Evolutionary conservation across 1,284 basidiomycete genomes (phyloP).

Genomic region (Schizophyllum commune): DNA sequence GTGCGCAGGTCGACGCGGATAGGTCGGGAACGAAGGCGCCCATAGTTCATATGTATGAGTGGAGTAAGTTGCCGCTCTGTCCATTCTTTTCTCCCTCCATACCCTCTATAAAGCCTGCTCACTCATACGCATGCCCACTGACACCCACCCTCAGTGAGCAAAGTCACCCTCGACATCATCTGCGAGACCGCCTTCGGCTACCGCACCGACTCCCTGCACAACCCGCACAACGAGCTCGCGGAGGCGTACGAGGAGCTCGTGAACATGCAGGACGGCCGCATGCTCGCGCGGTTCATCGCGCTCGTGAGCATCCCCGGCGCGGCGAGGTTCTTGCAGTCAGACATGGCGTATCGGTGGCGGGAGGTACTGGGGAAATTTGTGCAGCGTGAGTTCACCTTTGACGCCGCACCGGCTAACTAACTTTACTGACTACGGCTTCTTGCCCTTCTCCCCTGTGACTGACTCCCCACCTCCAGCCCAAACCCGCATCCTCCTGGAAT

Average conservation of each 20-base stretch:
- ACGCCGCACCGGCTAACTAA: constrained; percentile 20
- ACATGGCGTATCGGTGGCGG: constrained; percentile 31
- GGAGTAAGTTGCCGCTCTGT: constrained; percentile 27
- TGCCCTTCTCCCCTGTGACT: too few relatives aligned
- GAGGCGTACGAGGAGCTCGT: constrained; percentile 37
- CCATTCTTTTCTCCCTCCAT: background rate
- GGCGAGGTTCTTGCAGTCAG: constrained; percentile 19
- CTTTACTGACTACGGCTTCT: constrained; percentile 17
- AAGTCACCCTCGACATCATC: constrained; percentile 44
- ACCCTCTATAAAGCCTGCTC: background rate
- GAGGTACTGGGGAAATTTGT: constrained; percentile 2
- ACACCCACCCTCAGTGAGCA: constrained; percentile 29
- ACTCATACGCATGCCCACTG: too few relatives aligned
- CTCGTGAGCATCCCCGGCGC: constrained; percentile 32
- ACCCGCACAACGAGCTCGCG: constrained; percentile 39
- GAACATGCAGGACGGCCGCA: constrained; percentile 29
- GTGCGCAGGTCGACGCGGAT: constrained; percentile 15
- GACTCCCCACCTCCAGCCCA: background rate
- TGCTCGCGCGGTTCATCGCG: constrained; percentile 30
- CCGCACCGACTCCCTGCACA: constrained; percentile 34
- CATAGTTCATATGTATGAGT: constrained; percentile 34
- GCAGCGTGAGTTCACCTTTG: background rate
- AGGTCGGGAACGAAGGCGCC: constrained; percentile 20
- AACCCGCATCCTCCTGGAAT: constrained; percentile 25
- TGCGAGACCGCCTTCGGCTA: constrained; percentile 44